Evolutionary conservation across 108 stramenopile species (phyloP).

Genomic region (Aurantiochytrium sp.): DNA sequence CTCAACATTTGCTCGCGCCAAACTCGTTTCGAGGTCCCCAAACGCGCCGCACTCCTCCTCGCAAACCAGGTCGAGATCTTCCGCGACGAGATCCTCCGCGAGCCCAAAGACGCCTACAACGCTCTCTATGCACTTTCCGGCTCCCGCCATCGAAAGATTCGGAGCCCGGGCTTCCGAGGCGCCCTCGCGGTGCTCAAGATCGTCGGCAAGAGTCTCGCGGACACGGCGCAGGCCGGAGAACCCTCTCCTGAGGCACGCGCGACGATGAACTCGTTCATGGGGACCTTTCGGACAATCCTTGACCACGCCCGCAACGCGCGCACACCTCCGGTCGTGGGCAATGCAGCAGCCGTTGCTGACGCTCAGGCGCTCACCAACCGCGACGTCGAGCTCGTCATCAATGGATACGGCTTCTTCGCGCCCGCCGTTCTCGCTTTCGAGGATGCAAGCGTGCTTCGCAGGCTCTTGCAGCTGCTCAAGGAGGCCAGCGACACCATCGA

Average conservation of each 20-base stretch:
- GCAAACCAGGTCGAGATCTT: not conserved
- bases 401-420: constrained; percentile 9
- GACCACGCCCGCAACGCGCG: not conserved
- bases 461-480: not conserved
- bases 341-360: too few species aligned
- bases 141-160: not conserved
- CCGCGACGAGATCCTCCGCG: not conserved
- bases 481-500: constrained; percentile 31
- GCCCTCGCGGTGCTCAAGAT: not conserved
- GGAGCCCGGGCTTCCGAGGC: not conserved
- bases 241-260: not conserved
- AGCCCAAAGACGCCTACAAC: not conserved
- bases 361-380: not conserved
- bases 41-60: not conserved
- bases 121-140: not conserved
- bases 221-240: not conserved
- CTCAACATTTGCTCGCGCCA: not conserved
- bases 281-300: not conserved
- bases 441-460: not conserved
- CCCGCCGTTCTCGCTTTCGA: not conserved
- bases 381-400: constrained; percentile 3
- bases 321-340: not conserved
- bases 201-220: not conserved
- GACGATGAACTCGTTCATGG: not conserved
- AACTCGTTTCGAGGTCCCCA: not conserved